These are phyloP conservation scores for Cyclostephanos tholiformis DNA, from an alignment of 108 stramenopile genomes.

Conservation along the genomic window DNA sequence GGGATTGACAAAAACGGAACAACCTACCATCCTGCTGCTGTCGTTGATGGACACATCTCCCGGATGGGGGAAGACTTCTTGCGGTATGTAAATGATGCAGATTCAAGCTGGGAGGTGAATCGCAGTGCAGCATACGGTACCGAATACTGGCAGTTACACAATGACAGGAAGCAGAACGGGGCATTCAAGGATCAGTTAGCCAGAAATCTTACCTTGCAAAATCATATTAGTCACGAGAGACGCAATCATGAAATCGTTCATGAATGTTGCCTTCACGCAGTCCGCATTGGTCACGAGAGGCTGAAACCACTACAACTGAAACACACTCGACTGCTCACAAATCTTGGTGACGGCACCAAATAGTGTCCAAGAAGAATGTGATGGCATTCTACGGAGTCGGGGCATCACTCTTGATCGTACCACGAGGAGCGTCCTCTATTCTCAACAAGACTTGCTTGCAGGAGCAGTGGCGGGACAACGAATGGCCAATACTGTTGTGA, in stretches of 20 bases:
- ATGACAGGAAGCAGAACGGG: too few species aligned
- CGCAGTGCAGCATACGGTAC: too few species aligned
- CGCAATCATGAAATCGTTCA: background rate
- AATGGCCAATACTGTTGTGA: too few species aligned
- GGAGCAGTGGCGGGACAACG: too few species aligned
- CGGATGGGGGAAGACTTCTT: background rate
- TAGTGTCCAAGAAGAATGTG: too few species aligned
- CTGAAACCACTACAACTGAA: background rate
- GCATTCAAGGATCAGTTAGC: too few species aligned
- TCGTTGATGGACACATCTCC: background rate
- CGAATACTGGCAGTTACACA: too few species aligned
- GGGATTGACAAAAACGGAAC: background rate
- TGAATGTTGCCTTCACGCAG: background rate
- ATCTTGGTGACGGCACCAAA: background rate
- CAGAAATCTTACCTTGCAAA: conserved; percentile 6
- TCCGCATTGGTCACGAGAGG: background rate
- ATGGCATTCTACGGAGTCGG: too few species aligned
- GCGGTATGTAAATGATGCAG: background rate
- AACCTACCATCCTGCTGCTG: background rate
- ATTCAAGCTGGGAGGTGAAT: too few species aligned
- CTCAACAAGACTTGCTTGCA: too few species aligned
- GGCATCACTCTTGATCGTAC: too few species aligned
- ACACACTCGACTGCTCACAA: background rate
- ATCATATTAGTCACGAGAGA: background rate
- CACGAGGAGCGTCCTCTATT: too few species aligned